Conservation (phyloP, 176 grass and related monocot genomes). For the Carex parvula region DNA sequence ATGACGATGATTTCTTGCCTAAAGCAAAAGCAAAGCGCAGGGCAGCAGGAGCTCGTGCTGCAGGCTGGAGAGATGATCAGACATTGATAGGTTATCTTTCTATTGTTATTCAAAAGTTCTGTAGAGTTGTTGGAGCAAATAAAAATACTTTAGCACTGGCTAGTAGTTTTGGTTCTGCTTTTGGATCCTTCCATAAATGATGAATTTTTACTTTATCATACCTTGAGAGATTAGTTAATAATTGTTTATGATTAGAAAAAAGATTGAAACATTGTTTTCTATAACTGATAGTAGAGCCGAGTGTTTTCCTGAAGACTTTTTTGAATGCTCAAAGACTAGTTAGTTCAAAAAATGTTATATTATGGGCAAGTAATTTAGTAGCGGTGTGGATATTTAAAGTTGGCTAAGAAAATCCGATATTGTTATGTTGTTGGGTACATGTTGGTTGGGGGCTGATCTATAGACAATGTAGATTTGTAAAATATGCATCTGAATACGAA, state of each 20-base stretch:
- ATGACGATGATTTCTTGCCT: slow-evolving; percentile 27
- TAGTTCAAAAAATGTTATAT: neutral
- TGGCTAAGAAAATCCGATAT: neutral
- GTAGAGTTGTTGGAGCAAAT: neutral
- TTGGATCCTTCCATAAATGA: neutral
- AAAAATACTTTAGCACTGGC: neutral
- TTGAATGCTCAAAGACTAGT: neutral
- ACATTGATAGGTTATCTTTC: slow-evolving; percentile 43
- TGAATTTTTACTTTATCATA: neutral
- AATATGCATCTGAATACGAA: neutral
- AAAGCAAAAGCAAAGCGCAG: slow-evolving; percentile 46
- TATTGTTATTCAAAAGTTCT: neutral
- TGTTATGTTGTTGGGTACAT: neutral
- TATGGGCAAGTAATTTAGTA: neutral
- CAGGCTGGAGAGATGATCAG: slow-evolving; percentile 45
- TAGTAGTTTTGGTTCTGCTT: neutral
- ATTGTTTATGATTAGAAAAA: neutral
- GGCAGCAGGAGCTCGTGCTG: slow-evolving; percentile 23
- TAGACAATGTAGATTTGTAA: neutral
- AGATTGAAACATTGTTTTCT: neutral
- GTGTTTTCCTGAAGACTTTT: neutral
- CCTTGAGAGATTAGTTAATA: neutral
- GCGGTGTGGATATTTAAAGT: neutral
- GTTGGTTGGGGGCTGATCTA: neutral
- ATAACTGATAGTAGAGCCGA: neutral